Conservation (phyloP, 2,329 filamentous ascomycete genomes). For the Verticillium nonalfalfae region DNA sequence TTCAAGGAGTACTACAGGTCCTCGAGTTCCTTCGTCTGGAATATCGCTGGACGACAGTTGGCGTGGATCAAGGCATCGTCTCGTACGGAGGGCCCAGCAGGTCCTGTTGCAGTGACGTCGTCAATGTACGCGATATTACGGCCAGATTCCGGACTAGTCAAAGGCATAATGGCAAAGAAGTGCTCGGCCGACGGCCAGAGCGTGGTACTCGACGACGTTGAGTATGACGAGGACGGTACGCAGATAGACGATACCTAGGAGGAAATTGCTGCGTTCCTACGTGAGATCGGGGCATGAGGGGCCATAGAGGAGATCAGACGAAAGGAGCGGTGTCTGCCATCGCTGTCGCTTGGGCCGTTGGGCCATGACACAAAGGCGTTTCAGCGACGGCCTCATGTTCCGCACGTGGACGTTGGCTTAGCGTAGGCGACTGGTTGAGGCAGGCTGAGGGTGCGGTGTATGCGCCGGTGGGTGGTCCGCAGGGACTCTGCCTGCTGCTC, state of each 20-base stretch:
- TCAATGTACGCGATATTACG: conserved; percentile 26
- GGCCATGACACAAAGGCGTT: background rate
- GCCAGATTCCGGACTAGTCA: conserved; percentile 24
- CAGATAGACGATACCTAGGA: conserved; percentile 1
- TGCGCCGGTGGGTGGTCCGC: background rate
- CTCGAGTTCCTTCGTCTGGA: conserved; percentile 32
- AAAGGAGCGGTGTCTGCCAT: background rate
- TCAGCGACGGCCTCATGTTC: background rate
- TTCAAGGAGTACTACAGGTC: conserved; percentile 31
- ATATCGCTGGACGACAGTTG: conserved; percentile 41
- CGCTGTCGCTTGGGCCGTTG: background rate
- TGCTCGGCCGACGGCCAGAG: conserved; percentile 2
- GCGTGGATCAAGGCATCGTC: conserved; percentile 36
- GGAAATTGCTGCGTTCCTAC: background rate
- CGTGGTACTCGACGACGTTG: conserved; percentile 2
- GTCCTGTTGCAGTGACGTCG: conserved; percentile 24
- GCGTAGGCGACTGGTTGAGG: background rate
- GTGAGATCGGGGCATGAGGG: background rate
- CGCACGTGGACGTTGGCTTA: background rate
- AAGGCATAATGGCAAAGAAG: conserved; percentile 11
- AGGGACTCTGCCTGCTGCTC: background rate
- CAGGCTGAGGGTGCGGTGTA: background rate
- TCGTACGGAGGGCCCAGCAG: conserved; percentile 5
- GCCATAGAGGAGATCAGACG: background rate
- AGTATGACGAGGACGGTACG: conserved; percentile 4